Conservation (phyloP, 2,329 filamentous ascomycete genomes). For the Karstenula rhodostoma region DNA sequence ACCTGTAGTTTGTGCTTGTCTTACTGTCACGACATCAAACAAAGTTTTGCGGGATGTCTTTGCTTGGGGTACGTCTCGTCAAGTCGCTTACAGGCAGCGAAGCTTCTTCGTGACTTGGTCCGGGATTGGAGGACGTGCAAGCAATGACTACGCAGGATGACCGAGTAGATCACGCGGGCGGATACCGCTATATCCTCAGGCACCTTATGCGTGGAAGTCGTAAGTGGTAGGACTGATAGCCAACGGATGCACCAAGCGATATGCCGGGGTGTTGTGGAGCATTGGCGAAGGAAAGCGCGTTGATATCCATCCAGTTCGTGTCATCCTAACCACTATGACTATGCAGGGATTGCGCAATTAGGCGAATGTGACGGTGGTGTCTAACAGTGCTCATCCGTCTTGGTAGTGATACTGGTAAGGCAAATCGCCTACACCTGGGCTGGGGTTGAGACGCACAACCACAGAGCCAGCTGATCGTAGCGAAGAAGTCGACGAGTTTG, state of each 20-base stretch:
- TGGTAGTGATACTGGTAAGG: slow-evolving; percentile 44
- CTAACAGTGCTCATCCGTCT: slow-evolving; percentile 24
- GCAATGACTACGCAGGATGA: background rate
- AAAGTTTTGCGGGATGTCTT: background rate
- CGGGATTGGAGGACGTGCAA: background rate
- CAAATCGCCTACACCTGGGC: slow-evolving; percentile 38
- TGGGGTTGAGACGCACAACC: slow-evolving; percentile 38
- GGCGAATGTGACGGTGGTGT: background rate
- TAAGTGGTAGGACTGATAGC: background rate
- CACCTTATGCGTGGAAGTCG: background rate
- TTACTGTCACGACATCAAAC: background rate
- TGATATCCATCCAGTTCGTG: background rate
- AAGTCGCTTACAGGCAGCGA: background rate
- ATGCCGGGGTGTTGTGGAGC: background rate
- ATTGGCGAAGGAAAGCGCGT: no score
- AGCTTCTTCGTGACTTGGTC: background rate
- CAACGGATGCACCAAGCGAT: background rate
- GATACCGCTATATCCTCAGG: background rate
- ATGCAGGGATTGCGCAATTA: background rate
- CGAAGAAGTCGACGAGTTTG: slow-evolving; percentile 42
- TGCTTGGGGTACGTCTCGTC: background rate
- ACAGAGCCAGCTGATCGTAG: slow-evolving; percentile 38
- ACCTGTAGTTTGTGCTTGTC: background rate
- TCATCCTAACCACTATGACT: background rate
- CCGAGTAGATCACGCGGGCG: background rate